These are phyloP conservation scores for Volutella citrinella DNA, from an alignment of 2,329 filamentous ascomycete species.

Conservation along the genomic window DNA sequence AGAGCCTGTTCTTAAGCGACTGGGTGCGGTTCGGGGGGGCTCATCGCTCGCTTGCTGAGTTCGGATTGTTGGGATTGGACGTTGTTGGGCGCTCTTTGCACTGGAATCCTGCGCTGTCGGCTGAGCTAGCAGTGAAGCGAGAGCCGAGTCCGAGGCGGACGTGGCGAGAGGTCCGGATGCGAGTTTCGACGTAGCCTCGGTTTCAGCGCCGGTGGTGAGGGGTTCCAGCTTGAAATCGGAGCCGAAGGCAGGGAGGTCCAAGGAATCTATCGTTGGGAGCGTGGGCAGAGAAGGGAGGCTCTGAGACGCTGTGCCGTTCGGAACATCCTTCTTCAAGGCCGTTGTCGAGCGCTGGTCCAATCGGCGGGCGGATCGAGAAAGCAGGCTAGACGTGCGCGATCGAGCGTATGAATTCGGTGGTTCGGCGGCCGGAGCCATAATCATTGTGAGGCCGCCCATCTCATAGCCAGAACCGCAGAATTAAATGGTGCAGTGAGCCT, in stretches of 20 bases:
- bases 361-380: constrained; percentile 23
- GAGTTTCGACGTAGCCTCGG: constrained; percentile 5
- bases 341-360: constrained; percentile 24
- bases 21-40: constrained; percentile 13
- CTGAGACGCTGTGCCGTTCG: constrained; percentile 15
- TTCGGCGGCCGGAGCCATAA: constrained; percentile 38
- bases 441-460: constrained; percentile 34
- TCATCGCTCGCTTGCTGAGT: constrained; percentile 19
- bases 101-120: neutral
- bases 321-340: constrained; percentile 14
- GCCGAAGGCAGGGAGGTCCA: constrained; percentile 54
- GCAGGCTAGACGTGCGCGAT: constrained; percentile 32
- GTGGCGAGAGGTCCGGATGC: constrained; percentile 12
- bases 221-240: constrained; percentile 48
- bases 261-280: constrained; percentile 33
- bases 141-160: constrained; percentile 9
- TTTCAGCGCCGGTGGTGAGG: constrained; percentile 37
- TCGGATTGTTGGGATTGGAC: constrained; percentile 17
- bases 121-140: neutral
- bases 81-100: too few relatives aligned
- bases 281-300: constrained; percentile 14
- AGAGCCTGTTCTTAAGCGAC: constrained; percentile 41
- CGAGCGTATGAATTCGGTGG: constrained; percentile 28
- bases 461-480: constrained; percentile 26
- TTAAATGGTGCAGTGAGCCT: constrained; percentile 12